A percentile compares a stretch with the other conserved stretches of the same genome.
Evolutionary conservation across 2,329 filamentous ascomycete species (phyloP).

Genomic region (Atkinsonella texensis): DNA sequence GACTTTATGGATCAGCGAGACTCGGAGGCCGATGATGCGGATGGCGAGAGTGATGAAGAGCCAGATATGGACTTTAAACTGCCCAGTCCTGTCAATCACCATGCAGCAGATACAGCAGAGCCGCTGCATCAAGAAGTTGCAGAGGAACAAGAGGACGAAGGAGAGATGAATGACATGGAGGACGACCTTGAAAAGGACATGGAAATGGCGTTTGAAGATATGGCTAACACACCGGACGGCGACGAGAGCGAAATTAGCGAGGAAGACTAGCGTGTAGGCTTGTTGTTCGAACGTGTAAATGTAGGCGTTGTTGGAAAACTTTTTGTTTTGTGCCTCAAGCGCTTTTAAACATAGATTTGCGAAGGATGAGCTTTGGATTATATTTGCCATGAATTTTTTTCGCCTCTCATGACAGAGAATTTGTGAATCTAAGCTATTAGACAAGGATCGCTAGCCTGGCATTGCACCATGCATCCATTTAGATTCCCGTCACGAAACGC

Average conservation of each 20-base stretch:
- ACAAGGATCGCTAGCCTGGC: background rate
- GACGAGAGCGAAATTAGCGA: conserved; percentile 57
- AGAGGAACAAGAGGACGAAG: conserved; percentile 17
- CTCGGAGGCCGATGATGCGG: conserved; percentile 30
- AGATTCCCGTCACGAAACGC: background rate
- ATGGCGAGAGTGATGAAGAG: conserved; percentile 35
- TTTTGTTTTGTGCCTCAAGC: background rate
- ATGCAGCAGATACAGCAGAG: conserved; percentile 17
- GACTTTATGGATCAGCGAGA: conserved; percentile 38
- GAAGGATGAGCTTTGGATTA: background rate
- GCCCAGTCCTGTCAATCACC: conserved; percentile 38
- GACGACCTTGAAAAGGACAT: conserved; percentile 38
- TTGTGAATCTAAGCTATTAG: background rate
- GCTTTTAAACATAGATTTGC: background rate
- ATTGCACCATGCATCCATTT: background rate
- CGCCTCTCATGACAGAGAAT: background rate
- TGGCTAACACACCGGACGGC: conserved; percentile 35
- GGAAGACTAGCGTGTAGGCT: conserved; percentile 36
- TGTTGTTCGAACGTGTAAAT: background rate
- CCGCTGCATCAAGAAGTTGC: conserved; percentile 16
- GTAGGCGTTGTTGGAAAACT: background rate
- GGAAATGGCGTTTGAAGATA: conserved; percentile 36
- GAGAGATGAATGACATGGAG: conserved; percentile 19
- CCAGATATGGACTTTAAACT: conserved; percentile 39
- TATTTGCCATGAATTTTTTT: background rate